These are phyloP conservation scores for Teratosphaeria viscida DNA, from an alignment of 2,329 filamentous ascomycete species.

Conservation along the genomic window DNA sequence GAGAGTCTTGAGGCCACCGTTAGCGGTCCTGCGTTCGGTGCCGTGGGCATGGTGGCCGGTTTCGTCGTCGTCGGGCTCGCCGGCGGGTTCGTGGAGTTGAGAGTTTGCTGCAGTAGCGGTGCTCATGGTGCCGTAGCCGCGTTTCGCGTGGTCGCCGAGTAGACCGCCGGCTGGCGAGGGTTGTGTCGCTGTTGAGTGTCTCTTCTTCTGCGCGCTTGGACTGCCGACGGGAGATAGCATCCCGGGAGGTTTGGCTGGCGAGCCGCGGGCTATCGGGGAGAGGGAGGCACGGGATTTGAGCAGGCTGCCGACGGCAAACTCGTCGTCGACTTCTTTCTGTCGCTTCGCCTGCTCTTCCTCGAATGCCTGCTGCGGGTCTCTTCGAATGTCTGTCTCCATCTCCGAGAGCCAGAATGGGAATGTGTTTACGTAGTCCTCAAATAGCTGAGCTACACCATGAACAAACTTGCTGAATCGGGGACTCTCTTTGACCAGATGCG, in stretches of 20 bases:
- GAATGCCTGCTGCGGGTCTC: constrained; percentile 58
- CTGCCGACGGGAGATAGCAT: constrained; percentile 55
- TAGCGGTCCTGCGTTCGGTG: constrained; percentile 21
- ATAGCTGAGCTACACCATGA: constrained; percentile 81
- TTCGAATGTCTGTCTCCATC: constrained; percentile 84
- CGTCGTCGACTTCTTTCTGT: constrained; percentile 55
- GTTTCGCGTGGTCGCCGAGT: not conserved
- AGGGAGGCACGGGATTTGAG: constrained; percentile 44
- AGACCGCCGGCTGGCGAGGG: not conserved
- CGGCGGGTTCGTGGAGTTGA: constrained; percentile 27
- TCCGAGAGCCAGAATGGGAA: constrained; percentile 94
- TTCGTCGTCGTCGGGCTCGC: constrained; percentile 40
- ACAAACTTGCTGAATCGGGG: constrained; percentile 95
- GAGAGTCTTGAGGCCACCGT: constrained; percentile 56
- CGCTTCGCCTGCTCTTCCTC: constrained; percentile 5
- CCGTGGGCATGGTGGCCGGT: constrained; percentile 29
- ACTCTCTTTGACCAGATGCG: constrained; percentile 80
- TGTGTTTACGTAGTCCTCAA: constrained; percentile 89
- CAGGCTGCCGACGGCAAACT: constrained; percentile 80
- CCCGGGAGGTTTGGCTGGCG: constrained; percentile 29
- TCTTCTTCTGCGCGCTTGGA: constrained; percentile 39
- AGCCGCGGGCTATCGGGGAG: constrained; percentile 8
- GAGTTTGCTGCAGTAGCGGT: constrained; percentile 8
- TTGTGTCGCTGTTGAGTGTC: not conserved
- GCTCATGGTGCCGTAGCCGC: constrained; percentile 9